Evolutionary conservation across 1,139 yeast species (phyloP), one percentile per base, ranked within the genome.

Genomic region (Yamadazyma atmosphaerica): DNA sequence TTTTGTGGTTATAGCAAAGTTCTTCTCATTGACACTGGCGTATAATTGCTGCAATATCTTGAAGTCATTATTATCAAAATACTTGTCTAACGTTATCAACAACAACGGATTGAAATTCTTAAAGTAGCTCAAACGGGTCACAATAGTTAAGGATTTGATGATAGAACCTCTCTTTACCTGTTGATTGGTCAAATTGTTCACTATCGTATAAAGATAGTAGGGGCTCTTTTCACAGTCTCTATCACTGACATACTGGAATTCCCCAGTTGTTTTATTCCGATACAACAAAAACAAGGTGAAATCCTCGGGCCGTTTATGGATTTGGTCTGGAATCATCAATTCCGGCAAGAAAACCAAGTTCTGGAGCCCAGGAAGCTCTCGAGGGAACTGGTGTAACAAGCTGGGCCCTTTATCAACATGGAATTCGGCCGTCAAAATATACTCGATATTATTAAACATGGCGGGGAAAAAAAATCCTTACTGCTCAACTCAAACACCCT

Each of bases 271-370:
- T 4, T 51, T 46, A 44, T 71, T 65, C 39, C 68, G 55, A 54
- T 74, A 77, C 28, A 81, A 61, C 40, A 79, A 61, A 46, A 79
- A 79, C 22, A 79, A 61, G 4, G 86, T 79, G 65, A 71, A 80
- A 56, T 81, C 86, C 50, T 80, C 83, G 22, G 65, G 65, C 34
- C 86, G 56, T 40, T 72, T 74, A 53, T 81, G 86, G 34, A 78
- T 76, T 53, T 79, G 84, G 43, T 75, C 76, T 0, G 86, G 86
- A 31, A 81, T 60, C 81, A 81, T 77, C 35, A 81, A 63, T 53
- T 81, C 86, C n/a, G 81, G 74, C 29, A 73, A 50, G 39, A 68
- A 61, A 25, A 59, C 53, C 36, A 74, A 54, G 43, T 72, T 69
- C 13, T 50, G 43, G 21, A 61, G 43, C 10, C 81, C 80, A 2